These are phyloP conservation scores for Colletotrichum sojae DNA, from an alignment of 2,329 filamentous ascomycete genomes.

Conservation along the genomic window DNA sequence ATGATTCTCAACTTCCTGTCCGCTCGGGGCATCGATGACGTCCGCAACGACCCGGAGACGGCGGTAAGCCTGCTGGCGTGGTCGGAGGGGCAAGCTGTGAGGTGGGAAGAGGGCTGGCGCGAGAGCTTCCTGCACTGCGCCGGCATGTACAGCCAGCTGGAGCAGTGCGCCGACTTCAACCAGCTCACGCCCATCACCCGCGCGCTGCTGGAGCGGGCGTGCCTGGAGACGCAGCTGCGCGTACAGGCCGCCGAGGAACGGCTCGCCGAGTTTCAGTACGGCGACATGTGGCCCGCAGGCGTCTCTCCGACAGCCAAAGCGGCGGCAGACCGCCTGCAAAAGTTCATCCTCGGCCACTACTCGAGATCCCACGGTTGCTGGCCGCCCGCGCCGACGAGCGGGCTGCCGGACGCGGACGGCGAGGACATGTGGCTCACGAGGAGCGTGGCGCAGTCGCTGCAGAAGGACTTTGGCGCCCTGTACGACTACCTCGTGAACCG, in stretches of 20 bases:
- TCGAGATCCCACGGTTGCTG: slow-evolving; percentile 70
- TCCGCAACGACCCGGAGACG: slow-evolving; percentile 71
- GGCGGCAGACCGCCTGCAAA: slow-evolving; percentile 71
- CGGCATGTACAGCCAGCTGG: slow-evolving; percentile 72
- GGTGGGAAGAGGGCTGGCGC: slow-evolving; percentile 77
- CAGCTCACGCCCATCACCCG: slow-evolving; percentile 73
- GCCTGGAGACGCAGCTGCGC: slow-evolving; percentile 72
- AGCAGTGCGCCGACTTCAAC: slow-evolving; percentile 69
- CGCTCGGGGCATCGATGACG: slow-evolving; percentile 73
- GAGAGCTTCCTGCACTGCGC: slow-evolving; percentile 78
- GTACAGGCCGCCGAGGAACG: slow-evolving; percentile 74
- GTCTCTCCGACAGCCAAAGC: slow-evolving; percentile 60
- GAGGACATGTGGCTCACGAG: slow-evolving; percentile 74
- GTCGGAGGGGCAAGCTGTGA: slow-evolving; percentile 73
- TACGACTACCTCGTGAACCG: slow-evolving; percentile 81
- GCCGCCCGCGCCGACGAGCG: slow-evolving; percentile 57
- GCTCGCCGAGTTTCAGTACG: slow-evolving; percentile 71
- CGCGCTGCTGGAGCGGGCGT: slow-evolving; percentile 73
- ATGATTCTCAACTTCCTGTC: slow-evolving; percentile 74
- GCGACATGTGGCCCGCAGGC: slow-evolving; percentile 71
- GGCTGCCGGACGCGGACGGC: slow-evolving; percentile 46
- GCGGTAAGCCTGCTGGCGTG: slow-evolving; percentile 76
- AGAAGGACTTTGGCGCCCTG: slow-evolving; percentile 76
- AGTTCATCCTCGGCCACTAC: slow-evolving; percentile 74
- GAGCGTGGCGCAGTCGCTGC: slow-evolving; percentile 68